These are phyloP conservation scores for Rhytidiadelphus loreus DNA, from an alignment of 225 moss, liverwort and hornwort species.

Conservation along the genomic window DNA sequence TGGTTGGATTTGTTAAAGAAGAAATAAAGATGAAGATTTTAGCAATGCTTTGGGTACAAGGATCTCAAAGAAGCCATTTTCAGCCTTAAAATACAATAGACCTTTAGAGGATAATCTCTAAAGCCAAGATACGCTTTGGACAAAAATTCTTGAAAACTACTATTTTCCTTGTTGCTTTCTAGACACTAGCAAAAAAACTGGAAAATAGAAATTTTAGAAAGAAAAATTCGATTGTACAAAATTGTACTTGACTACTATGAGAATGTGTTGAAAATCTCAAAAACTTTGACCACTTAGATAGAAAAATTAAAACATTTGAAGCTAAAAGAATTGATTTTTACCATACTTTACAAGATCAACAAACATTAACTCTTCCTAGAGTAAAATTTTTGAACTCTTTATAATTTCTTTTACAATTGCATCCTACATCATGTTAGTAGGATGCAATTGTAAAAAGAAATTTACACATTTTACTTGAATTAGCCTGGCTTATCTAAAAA, in stretches of 20 bases:
- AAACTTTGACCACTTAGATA: background rate
- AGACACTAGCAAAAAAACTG: background rate
- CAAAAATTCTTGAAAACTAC: background rate
- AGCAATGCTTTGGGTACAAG: background rate
- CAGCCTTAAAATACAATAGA: background rate
- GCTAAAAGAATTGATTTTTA: background rate
- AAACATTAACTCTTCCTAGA: background rate
- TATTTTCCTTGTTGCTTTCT: background rate
- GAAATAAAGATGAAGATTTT: background rate
- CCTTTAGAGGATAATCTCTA: accelerated
- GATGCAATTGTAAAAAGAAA: no score
- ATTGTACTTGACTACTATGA: background rate
- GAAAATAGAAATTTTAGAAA: background rate
- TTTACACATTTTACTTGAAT: no score
- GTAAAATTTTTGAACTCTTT: background rate
- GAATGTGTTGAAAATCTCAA: accelerated
- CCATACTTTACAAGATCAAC: background rate
- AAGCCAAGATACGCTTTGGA: background rate
- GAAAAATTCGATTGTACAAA: background rate
- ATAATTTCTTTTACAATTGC: no score
- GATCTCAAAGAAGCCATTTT: background rate
- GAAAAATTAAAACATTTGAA: background rate
- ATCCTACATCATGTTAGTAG: no score
- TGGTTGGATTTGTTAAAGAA: background rate
- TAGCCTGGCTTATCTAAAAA: no score